Evolutionary conservation across 139 green algal genomes (phyloP).

Genomic region (Picochlorum sp.): DNA sequence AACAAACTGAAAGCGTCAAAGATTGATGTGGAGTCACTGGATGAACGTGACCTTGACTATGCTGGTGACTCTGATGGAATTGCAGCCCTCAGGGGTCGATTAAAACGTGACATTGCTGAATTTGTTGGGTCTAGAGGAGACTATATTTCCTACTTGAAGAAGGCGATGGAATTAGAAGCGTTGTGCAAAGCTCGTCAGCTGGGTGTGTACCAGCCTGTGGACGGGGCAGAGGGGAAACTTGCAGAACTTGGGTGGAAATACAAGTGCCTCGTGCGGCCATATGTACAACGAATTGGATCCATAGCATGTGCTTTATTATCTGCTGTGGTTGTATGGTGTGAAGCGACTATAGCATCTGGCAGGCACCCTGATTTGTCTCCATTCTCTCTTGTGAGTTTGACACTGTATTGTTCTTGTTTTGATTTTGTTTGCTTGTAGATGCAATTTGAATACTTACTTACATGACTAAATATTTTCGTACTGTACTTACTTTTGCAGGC

Average conservation of each 20-base stretch:
- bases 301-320: slow-evolving; percentile 38
- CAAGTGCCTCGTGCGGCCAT: slow-evolving; percentile 31
- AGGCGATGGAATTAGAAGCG: slow-evolving; percentile 43
- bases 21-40: slow-evolving; percentile 15
- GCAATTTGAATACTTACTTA: neutral
- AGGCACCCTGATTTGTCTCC: slow-evolving; percentile 67
- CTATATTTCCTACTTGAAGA: slow-evolving; percentile 24
- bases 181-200: slow-evolving; percentile 30
- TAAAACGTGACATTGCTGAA: slow-evolving; percentile 19
- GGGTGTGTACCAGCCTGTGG: slow-evolving; percentile 3
- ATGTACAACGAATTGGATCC: slow-evolving; percentile 19
- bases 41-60: slow-evolving; percentile 27
- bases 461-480: neutral
- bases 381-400: slow-evolving; percentile 30
- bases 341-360: slow-evolving; percentile 70
- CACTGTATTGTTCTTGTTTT: neutral
- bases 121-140: slow-evolving; percentile 23
- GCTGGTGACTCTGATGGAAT: slow-evolving; percentile 15
- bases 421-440: no score
- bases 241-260: slow-evolving; percentile 14
- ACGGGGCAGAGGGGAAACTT: neutral
- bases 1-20: slow-evolving; percentile 3
- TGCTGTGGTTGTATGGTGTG: slow-evolving; percentile 65
- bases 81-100: slow-evolving; percentile 29
- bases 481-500: neutral